Base-by-base conservation (phyloP, 2,329 filamentous ascomycete genomes). In the Xylariaceae sp. region DNA sequence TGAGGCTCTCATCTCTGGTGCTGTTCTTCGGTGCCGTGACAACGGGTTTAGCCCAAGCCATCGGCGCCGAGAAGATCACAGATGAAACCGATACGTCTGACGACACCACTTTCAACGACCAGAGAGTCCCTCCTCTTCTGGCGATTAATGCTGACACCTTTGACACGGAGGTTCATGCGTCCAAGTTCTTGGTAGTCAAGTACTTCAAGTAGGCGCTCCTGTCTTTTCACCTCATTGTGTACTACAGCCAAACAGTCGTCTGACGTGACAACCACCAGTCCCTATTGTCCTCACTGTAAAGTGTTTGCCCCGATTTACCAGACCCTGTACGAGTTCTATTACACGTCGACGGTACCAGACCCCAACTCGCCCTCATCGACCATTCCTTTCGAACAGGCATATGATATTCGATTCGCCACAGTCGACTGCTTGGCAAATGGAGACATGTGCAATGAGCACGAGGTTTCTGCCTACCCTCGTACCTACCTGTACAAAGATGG, bases 301-400 rank as follows among this genome's bases (percentile, higher is more conserved):
- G 79, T 82, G 53, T 89, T 91, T 69, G 91, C 90, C 55, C 94
- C 94, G 6, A 87, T 85, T 54, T 97, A 86, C 80, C 92, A 97
- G 75, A 97, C 92, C 4, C 75, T 93, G 11, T 96, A 97, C 80
- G 94, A 99, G 77, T 97, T 87, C 75, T 99, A 97, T 78, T 79
- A 90, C 77, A 97, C 92, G 44, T 94, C 90, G 44, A 87, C 91
- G 68, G 88, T 88, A 13, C 77, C 87, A 72, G 68, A 78, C 73
- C 66, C 82, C 77, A 75, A 82, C 76, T 67, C 79, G 72, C 64
- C 84, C 76, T 76, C 80, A 47, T 75, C 76, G 11, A 62, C 65
- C 7, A 50, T 66, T 7, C 66, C 70, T 34, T 97, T 97, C 70
- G 86, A 87, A 37, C 81, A 87, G 57, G 94, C 86, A 73, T 97